Percentiles rank a stretch among this genome's conserved stretches.
These are phyloP conservation scores for Colletotrichum magnum DNA, from an alignment of 2,329 filamentous ascomycete species.

Conservation along the genomic window DNA sequence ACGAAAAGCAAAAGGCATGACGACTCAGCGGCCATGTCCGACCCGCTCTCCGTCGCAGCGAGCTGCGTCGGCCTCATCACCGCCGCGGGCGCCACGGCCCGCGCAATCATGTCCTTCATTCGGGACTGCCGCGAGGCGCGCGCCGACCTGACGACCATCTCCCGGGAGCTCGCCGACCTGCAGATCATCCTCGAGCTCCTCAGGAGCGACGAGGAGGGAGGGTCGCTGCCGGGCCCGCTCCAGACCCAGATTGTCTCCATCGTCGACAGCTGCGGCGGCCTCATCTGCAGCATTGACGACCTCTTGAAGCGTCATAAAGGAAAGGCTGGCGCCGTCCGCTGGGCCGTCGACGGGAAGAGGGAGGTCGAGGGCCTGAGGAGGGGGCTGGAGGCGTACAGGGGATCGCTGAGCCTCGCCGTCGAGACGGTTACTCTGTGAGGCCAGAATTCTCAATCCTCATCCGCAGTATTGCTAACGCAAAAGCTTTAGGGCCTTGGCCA, in stretches of 20 bases:
- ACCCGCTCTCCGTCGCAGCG: background rate
- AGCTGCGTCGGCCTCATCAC: conserved; percentile 4
- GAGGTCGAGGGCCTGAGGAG: conserved; percentile 1
- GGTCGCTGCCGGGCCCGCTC: background rate
- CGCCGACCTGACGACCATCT: background rate
- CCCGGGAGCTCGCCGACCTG: background rate
- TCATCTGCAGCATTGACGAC: background rate
- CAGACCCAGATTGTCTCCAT: background rate
- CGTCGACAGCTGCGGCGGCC: background rate
- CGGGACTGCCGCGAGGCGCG: background rate
- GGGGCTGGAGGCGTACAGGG: background rate
- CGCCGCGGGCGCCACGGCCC: background rate
- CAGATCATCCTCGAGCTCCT: background rate
- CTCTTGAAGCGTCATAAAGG: background rate
- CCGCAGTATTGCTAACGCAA: too few species aligned
- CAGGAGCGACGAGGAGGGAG: background rate
- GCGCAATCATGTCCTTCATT: background rate
- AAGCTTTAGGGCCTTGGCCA: background rate
- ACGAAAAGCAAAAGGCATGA: too few species aligned
- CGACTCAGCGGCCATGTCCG: background rate
- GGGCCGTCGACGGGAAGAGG: background rate
- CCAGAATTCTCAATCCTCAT: too few species aligned
- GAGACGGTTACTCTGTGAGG: background rate
- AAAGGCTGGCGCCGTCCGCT: background rate
- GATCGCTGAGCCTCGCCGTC: background rate